phyloP scores from a whole-genome alignment of 2,329 filamentous ascomycete species.

The Exophiala aquamarina region DNA sequence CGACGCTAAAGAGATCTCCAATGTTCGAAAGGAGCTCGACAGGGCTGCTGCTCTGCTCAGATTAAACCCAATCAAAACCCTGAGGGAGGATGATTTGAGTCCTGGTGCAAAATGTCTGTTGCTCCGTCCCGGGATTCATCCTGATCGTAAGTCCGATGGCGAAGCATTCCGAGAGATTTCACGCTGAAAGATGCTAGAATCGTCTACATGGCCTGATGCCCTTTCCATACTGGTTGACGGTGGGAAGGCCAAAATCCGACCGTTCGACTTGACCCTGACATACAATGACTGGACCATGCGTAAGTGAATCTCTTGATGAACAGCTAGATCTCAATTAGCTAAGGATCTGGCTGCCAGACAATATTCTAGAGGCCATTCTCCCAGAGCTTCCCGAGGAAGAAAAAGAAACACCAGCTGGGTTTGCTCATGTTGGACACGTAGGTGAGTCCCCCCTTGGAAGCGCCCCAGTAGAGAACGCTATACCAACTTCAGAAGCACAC shows the following conservation, averaged over 20 bases:
- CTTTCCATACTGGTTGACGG: constrained; percentile 67
- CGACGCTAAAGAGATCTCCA: constrained; percentile 72
- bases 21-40: constrained; percentile 66
- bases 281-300: constrained; percentile 87
- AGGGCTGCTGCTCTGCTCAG: constrained; percentile 66
- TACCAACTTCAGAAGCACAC: constrained; percentile 61
- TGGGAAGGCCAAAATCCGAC: constrained; percentile 68
- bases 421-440: constrained; percentile 86
- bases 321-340: neutral
- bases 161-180: too few species aligned
- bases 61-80: constrained; percentile 62
- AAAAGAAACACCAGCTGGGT: constrained; percentile 79
- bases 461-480: neutral
- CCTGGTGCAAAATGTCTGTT: constrained; percentile 39
- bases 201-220: constrained; percentile 72
- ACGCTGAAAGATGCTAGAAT: too few species aligned
- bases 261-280: constrained; percentile 72
- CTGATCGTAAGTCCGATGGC: constrained; percentile 5
- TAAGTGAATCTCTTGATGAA: constrained; percentile 41
- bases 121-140: constrained; percentile 38
- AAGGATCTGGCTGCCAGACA: constrained; percentile 51
- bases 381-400: constrained; percentile 67
- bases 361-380: constrained; percentile 79
- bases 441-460: constrained; percentile 51
- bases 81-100: constrained; percentile 52